Conservation (phyloP, 2,329 filamentous ascomycete genomes). For the Cercospora berteroae region DNA sequence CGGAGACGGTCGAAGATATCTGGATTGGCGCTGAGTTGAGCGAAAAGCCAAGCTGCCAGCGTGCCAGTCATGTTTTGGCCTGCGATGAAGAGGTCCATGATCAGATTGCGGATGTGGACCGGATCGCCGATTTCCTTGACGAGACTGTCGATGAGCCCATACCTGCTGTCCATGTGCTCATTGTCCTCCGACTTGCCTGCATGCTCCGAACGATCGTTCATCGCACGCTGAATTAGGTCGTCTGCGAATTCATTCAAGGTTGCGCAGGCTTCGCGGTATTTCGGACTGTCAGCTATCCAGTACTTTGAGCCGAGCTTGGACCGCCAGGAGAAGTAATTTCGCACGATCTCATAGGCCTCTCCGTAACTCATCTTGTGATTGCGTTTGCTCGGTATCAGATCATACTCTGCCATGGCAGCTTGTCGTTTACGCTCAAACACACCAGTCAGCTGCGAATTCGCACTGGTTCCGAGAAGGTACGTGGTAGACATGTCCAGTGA, state of each 20-base stretch:
- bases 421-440: constrained; percentile 18
- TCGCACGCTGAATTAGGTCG: constrained; percentile 21
- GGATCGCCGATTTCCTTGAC: constrained; percentile 44
- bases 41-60: constrained; percentile 44
- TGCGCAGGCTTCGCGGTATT: constrained; percentile 42
- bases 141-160: constrained; percentile 46
- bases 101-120: constrained; percentile 41
- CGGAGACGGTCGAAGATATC: constrained; percentile 31
- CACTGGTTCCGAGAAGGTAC: constrained; percentile 36
- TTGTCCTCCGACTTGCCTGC: background rate
- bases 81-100: constrained; percentile 50
- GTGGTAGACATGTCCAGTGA: constrained; percentile 42
- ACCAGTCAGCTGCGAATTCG: constrained; percentile 28
- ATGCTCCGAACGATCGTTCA: constrained; percentile 5
- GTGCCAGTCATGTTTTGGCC: constrained; percentile 59
- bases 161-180: constrained; percentile 18
- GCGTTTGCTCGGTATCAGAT: constrained; percentile 20
- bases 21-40: constrained; percentile 31
- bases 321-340: constrained; percentile 26
- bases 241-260: constrained; percentile 25
- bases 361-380: constrained; percentile 19
- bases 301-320: constrained; percentile 36
- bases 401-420: constrained; percentile 28
- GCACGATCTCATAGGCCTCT: constrained; percentile 26
- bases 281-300: constrained; percentile 43